Conservation (phyloP, 75 land plant species). For the Sequoiadendron giganteum region DNA sequence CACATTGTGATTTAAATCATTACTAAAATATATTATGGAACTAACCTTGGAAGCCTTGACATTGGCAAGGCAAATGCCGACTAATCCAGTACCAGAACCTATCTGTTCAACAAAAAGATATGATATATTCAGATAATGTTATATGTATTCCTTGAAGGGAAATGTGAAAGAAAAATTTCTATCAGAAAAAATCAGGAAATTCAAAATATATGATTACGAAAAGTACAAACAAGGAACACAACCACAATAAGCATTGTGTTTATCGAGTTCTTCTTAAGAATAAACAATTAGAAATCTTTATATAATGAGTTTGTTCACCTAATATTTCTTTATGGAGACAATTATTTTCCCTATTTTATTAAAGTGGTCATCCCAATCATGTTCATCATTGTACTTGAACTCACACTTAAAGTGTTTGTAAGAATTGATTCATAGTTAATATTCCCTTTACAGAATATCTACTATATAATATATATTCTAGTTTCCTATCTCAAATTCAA, state of each 20-base stretch:
- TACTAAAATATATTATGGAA: slow-evolving; percentile 3
- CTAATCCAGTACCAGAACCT: slow-evolving; percentile 91
- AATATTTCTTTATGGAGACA: background rate
- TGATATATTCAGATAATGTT: background rate
- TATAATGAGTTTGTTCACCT: background rate
- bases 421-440: background rate
- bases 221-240: background rate
- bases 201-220: background rate
- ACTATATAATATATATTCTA: background rate
- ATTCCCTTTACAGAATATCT: background rate
- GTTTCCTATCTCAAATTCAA: background rate
- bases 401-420: too few species aligned
- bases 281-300: background rate
- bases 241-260: background rate
- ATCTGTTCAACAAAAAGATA: slow-evolving; percentile 49
- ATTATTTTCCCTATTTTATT: background rate
- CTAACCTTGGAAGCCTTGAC: slow-evolving; percentile 75
- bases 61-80: slow-evolving; percentile 65
- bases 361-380: background rate
- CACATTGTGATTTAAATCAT: background rate
- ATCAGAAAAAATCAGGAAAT: background rate
- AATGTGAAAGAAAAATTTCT: background rate
- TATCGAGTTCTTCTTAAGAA: background rate
- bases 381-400: background rate
- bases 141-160: background rate